Percentiles rank a stretch among this genome's conserved stretches.
Evolutionary conservation across 345 rosid species (phyloP).

Genomic region (Syzygium aromaticum): DNA sequence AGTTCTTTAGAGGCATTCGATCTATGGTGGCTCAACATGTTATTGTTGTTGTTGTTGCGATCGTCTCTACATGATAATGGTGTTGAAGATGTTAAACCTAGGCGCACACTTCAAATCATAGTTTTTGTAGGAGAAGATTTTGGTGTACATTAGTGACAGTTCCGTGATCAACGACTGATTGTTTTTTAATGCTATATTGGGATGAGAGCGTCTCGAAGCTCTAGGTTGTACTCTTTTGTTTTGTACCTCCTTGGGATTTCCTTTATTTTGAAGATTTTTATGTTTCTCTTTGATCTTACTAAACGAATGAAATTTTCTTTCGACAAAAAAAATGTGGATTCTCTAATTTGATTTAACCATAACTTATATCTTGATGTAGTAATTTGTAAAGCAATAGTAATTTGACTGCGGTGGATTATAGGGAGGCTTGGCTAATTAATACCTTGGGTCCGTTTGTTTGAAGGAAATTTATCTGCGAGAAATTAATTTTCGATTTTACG

Average conservation of each 20-base stretch:
- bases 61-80: not conserved
- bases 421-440: not conserved
- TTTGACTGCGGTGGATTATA: not conserved
- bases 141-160: accelerated
- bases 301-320: not conserved
- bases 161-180: too few relatives aligned
- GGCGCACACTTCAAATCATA: not conserved
- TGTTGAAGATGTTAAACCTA: too few relatives aligned
- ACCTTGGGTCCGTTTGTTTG: not conserved
- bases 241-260: not conserved
- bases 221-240: not conserved
- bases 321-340: accelerated
- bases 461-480: accelerated
- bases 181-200: too few relatives aligned
- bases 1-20: not conserved
- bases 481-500: not conserved
- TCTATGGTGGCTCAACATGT: accelerated
- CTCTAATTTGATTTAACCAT: not conserved
- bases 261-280: not conserved
- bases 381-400: not conserved
- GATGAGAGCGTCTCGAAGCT: not conserved
- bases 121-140: not conserved
- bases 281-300: not conserved
- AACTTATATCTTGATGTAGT: not conserved
- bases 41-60: not conserved